Evolutionary conservation across 805 yeast genomes (phyloP).

Genomic region (Hanseniaspora guilliermondii): DNA sequence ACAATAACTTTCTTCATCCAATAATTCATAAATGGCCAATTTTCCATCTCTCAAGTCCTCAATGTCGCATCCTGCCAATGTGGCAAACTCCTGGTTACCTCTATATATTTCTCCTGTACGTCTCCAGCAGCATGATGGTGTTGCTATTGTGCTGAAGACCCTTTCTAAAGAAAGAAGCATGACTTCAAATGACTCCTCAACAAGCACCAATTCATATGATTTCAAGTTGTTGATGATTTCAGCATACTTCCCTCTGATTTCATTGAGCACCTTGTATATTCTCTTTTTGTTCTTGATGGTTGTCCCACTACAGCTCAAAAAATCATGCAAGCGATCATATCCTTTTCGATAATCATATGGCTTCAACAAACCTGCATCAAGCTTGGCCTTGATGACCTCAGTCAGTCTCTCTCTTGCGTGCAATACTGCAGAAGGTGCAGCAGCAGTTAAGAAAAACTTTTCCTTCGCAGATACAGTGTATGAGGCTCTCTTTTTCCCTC

Average conservation of each 20-base stretch:
- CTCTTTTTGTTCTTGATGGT: slow-evolving; percentile 84
- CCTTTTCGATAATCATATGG: slow-evolving; percentile 94
- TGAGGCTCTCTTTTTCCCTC: slow-evolving; percentile 16
- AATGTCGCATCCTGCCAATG: slow-evolving; percentile 74
- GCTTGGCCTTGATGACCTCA: slow-evolving; percentile 85
- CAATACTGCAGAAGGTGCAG: slow-evolving; percentile 88
- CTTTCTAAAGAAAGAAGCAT: slow-evolving; percentile 88
- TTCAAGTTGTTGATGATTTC: slow-evolving; percentile 83
- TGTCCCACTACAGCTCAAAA: slow-evolving; percentile 57
- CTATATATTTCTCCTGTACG: slow-evolving; percentile 92
- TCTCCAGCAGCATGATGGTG: slow-evolving; percentile 95
- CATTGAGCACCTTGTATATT: slow-evolving; percentile 69
- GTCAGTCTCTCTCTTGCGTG: slow-evolving; percentile 88
- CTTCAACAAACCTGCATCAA: slow-evolving; percentile 82
- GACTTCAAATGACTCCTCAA: slow-evolving; percentile 87
- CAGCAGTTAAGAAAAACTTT: slow-evolving; percentile 88
- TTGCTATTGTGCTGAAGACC: slow-evolving; percentile 93
- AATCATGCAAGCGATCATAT: slow-evolving; percentile 73
- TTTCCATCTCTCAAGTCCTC: slow-evolving; percentile 89
- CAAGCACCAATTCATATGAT: slow-evolving; percentile 81
- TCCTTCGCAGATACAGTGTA: slow-evolving; percentile 66
- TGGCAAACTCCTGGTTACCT: slow-evolving; percentile 93
- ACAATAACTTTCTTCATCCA: slow-evolving; percentile 93
- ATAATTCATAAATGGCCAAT: slow-evolving; percentile 78
- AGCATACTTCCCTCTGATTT: slow-evolving; percentile 83